Conservation (phyloP, 805 yeast species). For the Diddensiella santjacobensis region DNA sequence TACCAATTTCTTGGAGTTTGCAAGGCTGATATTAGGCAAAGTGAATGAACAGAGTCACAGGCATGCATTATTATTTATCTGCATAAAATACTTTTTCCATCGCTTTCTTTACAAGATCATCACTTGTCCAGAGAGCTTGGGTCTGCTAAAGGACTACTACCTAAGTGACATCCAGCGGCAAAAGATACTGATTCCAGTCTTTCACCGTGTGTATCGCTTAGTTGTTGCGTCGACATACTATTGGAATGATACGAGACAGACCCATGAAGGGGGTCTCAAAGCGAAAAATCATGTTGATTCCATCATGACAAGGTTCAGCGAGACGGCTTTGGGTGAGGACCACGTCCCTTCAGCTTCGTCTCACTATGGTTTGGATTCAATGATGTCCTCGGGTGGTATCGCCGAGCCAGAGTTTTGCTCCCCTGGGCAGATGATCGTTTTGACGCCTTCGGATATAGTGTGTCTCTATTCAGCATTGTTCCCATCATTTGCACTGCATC, state of each 20-base stretch:
- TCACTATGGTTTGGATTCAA: neutral
- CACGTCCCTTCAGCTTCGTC: constrained; percentile 2
- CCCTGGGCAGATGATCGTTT: constrained; percentile 23
- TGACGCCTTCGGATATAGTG: constrained; percentile 31
- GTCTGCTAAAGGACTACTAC: constrained; percentile 20
- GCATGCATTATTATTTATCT: constrained; percentile 14
- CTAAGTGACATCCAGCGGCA: constrained; percentile 25
- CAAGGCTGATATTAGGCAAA: constrained; percentile 14
- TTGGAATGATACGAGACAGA: constrained; percentile 10
- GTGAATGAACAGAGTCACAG: constrained; percentile 5
- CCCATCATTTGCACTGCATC: constrained; percentile 21
- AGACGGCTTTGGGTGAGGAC: neutral
- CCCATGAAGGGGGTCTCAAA: constrained; percentile 3
- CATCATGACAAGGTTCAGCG: constrained; percentile 13
- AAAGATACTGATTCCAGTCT: constrained; percentile 21
- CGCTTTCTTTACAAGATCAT: constrained; percentile 16
- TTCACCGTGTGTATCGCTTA: constrained; percentile 11
- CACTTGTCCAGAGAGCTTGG: constrained; percentile 24
- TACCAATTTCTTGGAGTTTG: constrained; percentile 17
- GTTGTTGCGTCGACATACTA: constrained; percentile 14
- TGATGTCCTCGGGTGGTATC: neutral
- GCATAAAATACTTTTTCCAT: constrained; percentile 23
- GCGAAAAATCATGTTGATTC: constrained; percentile 13
- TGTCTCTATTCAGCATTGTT: constrained; percentile 27
- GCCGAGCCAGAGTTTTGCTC: constrained; percentile 3